Base-by-base conservation (phyloP, 2,329 filamentous ascomycete genomes). In the Nemania abortiva region DNA sequence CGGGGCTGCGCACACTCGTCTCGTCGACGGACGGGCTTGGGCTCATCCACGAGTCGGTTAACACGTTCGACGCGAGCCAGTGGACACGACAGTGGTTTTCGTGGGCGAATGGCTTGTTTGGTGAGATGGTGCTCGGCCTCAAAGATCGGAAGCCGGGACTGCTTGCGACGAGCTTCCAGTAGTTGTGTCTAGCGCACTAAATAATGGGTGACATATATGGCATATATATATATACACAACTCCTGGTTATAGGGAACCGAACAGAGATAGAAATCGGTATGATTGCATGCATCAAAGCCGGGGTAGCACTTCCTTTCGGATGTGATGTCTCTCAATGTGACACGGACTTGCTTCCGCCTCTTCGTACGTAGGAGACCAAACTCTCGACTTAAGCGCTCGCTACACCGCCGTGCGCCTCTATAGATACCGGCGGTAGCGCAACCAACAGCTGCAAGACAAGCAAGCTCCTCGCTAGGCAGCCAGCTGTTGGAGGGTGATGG, bases 111-210 rank as follows among this genome's bases (percentile, higher is more conserved):
- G 78, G 78, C 13, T 56, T 79, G 54, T 80, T 80, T 47, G 78
- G 77, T 11, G 76, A 80, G 74, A 77, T 79, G 77, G 66, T 80
- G 29, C 70, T 80, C 20, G 77, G 70, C 81, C 79, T 97, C 59
- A 89, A 90, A 54, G 86, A 88, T 72, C 84, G 93, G 78, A 93
- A 93, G 78, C 93, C 93, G 11, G 84, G 90, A 74, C 77, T 97
- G 66, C 79, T 89, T 34, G 74, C 75, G 34, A 81, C 75, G 70
- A 88, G 83, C 73, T 88, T 85, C 73, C 86, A 88, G 74, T 77
- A 74, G 62, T 34, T 20, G 29, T 53, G 22, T 50, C 50, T 24
- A 55, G 37, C 63, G 27, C 20, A 27, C 57, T 34, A n/a, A 50
- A 60, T 55, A 34, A 39, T 37, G 57, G 47, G 15, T 50, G 27